phyloP scores from a whole-genome alignment of 75 land plant genomes.

The Sequoia sempervirens region DNA sequence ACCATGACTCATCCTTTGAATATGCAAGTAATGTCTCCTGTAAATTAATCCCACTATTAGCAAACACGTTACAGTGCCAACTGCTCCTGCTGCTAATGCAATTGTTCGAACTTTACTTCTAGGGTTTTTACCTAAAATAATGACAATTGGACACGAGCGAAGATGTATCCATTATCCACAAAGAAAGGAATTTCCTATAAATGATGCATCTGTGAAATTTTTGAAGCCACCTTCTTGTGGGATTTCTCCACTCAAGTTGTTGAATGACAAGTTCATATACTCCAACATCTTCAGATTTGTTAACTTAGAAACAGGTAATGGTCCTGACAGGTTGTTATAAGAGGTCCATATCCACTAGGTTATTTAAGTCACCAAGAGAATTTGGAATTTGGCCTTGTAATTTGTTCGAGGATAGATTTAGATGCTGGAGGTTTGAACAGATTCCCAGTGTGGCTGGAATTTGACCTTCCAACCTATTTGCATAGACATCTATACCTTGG shows the following conservation, averaged over 20 bases:
- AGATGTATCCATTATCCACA: conserved; percentile 21
- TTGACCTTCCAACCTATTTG: conserved; percentile 10
- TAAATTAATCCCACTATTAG: not conserved
- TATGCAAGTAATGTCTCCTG: not conserved
- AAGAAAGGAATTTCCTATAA: conserved; percentile 19
- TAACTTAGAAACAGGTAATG: conserved; percentile 18
- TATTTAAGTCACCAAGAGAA: conserved; percentile 5
- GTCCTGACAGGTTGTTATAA: conserved; percentile 6
- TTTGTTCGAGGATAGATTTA: conserved; percentile 23
- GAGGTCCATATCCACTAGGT: conserved; percentile 9
- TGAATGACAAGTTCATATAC: conserved; percentile 30
- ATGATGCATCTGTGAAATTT: conserved; percentile 12
- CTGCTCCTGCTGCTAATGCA: not conserved
- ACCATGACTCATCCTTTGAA: not conserved
- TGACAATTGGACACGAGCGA: conserved; percentile 9
- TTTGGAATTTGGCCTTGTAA: conserved; percentile 17
- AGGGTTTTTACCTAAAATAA: too few species aligned
- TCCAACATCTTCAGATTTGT: conserved; percentile 2
- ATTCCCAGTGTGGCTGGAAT: conserved; percentile 22
- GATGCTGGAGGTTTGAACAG: conserved; percentile 4
- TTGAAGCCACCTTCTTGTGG: conserved; percentile 2
- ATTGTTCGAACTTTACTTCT: not conserved
- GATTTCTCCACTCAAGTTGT: conserved; percentile 27
- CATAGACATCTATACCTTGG: conserved; percentile 8
- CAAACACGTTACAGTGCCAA: not conserved